These are phyloP conservation scores for Cnidoscolus chayamansa DNA, from an alignment of 441 rosid species.

Conservation along the genomic window DNA sequence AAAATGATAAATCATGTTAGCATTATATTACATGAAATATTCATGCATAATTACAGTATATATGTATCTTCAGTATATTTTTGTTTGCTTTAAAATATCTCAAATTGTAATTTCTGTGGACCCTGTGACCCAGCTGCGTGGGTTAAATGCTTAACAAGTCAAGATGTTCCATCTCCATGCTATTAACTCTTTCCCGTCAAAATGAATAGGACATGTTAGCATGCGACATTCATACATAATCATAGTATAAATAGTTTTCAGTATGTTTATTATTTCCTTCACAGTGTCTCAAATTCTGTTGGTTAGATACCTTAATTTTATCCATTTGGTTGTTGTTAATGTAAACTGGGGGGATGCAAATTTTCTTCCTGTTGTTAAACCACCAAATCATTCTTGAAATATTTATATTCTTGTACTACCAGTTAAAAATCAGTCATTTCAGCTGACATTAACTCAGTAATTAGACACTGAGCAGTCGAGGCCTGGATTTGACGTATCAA, in stretches of 20 bases:
- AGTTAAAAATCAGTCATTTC: not conserved
- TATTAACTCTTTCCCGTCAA: conserved; percentile 8
- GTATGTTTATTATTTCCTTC: not conserved
- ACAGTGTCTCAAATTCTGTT: conserved; percentile 1
- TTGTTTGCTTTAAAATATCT: not conserved
- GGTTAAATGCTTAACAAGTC: conserved; percentile 80
- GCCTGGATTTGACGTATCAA: conserved; percentile 2
- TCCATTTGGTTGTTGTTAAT: not conserved
- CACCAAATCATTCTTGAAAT: not conserved
- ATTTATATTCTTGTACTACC: not conserved
- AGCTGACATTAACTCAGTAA: not conserved
- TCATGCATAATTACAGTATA: not conserved
- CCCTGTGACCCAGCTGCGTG: conserved; percentile 99
- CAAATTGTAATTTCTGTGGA: conserved; percentile 58
- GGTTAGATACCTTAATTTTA: not conserved
- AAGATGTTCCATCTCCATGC: conserved; percentile 41
- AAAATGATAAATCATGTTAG: conserved; percentile 13
- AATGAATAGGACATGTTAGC: conserved; percentile 10
- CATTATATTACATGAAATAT: not conserved
- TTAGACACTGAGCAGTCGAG: not conserved
- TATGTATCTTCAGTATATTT: not conserved
- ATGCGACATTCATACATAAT: not conserved
- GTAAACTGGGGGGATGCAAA: not conserved
- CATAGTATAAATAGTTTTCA: not conserved
- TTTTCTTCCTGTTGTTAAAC: not conserved